Evolutionary conservation across 768 basidiomycete genomes (phyloP).

Genomic region (Hebeloma cylindrosporum): DNA sequence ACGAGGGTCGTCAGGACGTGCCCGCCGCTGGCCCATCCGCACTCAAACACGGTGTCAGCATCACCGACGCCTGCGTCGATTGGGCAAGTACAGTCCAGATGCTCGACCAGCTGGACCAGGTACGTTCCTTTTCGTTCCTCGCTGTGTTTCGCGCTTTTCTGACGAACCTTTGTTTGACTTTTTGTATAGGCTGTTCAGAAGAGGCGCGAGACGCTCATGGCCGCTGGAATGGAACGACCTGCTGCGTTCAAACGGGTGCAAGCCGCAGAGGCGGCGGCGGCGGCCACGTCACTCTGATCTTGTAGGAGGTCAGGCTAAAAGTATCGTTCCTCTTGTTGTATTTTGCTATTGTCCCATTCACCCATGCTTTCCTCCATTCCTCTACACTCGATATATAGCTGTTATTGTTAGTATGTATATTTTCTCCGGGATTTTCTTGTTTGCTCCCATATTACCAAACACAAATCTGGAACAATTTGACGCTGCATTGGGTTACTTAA

Average conservation of each 20-base stretch:
- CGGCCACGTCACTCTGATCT: conserved; percentile 3
- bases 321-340: conserved; percentile 8
- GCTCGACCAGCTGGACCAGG: conserved; percentile 69
- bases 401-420: too few relatives aligned
- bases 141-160: not conserved
- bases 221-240: conserved; percentile 37
- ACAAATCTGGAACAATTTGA: too few relatives aligned
- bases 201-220: conserved; percentile 43
- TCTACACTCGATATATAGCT: not conserved
- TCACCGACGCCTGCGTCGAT: conserved; percentile 91
- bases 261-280: conserved; percentile 5
- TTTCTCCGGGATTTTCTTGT: too few relatives aligned
- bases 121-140: conserved; percentile 16
- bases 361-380: conserved; percentile 1
- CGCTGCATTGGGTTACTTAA: too few relatives aligned
- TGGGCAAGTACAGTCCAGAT: conserved; percentile 79
- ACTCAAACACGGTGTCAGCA: conserved; percentile 80
- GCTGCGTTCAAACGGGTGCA: conserved; percentile 34
- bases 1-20: conserved; percentile 88
- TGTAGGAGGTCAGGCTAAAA: conserved; percentile 6
- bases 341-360: not conserved
- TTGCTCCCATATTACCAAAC: too few relatives aligned
- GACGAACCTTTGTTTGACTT: not conserved
- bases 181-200: conserved; percentile 46
- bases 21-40: conserved; percentile 65